Evolutionary conservation across 495 filamentous ascomycete genomes (phyloP).

Genomic region (Jackrogersella multiformis): DNA sequence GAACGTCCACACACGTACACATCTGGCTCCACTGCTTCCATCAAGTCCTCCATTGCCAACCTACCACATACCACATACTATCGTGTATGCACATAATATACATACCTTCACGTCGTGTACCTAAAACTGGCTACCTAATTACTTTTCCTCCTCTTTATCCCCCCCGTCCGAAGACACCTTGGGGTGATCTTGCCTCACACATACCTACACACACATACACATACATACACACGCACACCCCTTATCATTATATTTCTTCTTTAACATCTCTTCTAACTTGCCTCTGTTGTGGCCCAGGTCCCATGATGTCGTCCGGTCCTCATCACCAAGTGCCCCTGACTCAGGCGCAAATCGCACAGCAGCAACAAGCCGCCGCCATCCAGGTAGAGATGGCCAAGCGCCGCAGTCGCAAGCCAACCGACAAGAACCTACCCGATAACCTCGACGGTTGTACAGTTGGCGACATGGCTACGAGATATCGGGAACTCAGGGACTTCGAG

Average conservation of each 20-base stretch:
- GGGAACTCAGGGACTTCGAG: conserved; percentile 84
- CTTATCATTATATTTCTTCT: conserved; percentile 11
- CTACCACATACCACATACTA: conserved; percentile 9
- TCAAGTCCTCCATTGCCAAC: conserved; percentile 20
- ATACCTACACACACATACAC: too few species aligned
- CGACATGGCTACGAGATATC: conserved; percentile 84
- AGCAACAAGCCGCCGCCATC: conserved; percentile 62
- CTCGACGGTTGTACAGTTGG: conserved; percentile 82
- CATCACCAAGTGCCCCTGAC: conserved; percentile 60
- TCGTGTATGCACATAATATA: background rate
- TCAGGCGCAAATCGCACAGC: conserved; percentile 62
- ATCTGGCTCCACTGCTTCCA: conserved; percentile 35
- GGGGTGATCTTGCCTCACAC: conserved; percentile 1
- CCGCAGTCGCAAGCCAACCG: conserved; percentile 85
- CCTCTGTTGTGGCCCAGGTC: conserved; percentile 55
- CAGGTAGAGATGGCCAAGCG: conserved; percentile 75
- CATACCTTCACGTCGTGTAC: conserved; percentile 22
- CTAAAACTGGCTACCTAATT: conserved; percentile 7
- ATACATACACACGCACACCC: too few species aligned
- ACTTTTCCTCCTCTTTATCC: conserved; percentile 6
- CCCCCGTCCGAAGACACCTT: background rate
- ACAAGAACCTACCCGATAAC: conserved; percentile 92
- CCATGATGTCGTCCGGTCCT: conserved; percentile 65
- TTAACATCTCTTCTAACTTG: too few species aligned
- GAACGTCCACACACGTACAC: conserved; percentile 7